Conservation (phyloP, 2,329 filamentous ascomycete genomes). For the Stachybotrys chartarum region DNA sequence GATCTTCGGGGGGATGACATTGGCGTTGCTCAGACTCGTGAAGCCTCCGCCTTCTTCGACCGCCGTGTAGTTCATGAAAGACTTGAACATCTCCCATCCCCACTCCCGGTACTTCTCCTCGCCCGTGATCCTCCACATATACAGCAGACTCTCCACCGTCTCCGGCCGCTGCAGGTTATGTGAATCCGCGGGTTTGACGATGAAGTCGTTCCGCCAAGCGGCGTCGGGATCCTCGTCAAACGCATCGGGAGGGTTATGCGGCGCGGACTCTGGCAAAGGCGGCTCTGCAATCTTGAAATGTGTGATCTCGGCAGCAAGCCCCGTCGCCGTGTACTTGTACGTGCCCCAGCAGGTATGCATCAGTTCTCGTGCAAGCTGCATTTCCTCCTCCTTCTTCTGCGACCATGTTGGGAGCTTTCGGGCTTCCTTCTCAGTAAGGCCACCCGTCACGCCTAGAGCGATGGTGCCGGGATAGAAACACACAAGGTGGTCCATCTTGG, state of each 20-base stretch:
- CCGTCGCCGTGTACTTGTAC: constrained; percentile 85
- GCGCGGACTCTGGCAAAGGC: constrained; percentile 50
- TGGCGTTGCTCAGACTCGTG: constrained; percentile 71
- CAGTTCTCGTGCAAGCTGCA: constrained; percentile 78
- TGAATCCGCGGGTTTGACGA: constrained; percentile 71
- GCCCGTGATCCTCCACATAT: constrained; percentile 97
- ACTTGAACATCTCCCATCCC: constrained; percentile 98
- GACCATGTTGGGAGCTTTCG: constrained; percentile 67
- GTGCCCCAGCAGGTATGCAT: constrained; percentile 98
- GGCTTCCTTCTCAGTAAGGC: constrained; percentile 67
- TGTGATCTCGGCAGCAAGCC: constrained; percentile 89
- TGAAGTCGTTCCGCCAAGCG: constrained; percentile 69
- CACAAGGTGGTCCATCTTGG: constrained; percentile 97
- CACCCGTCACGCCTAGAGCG: constrained; percentile 77
- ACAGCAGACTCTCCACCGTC: constrained; percentile 92
- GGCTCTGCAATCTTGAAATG: constrained; percentile 75
- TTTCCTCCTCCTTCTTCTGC: constrained; percentile 75
- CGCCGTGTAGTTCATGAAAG: constrained; percentile 79
- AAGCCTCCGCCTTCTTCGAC: constrained; percentile 75
- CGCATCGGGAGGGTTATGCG: constrained; percentile 38
- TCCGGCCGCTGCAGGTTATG: constrained; percentile 96
- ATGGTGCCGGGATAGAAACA: constrained; percentile 98
- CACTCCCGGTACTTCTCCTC: constrained; percentile 85
- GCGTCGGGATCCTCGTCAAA: constrained; percentile 48
- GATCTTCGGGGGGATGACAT: constrained; percentile 57